These are phyloP conservation scores for Amniculicola lignicola DNA, from an alignment of 495 filamentous ascomycete species.

Conservation along the genomic window DNA sequence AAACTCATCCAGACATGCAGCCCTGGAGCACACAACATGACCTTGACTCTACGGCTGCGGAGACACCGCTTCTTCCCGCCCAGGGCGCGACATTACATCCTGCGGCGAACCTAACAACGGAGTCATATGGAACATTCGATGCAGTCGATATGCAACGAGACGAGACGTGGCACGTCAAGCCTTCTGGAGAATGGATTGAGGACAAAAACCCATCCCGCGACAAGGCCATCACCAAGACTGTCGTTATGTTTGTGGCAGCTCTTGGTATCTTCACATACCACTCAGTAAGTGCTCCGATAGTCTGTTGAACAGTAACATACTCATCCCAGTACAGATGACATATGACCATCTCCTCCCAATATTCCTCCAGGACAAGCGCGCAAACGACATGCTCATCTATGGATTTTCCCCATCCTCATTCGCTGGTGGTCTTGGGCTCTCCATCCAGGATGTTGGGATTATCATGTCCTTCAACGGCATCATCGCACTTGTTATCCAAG, in stretches of 20 bases:
- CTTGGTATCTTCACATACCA: conserved; percentile 84
- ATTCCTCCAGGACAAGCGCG: conserved; percentile 69
- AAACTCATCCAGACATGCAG: conserved; percentile 79
- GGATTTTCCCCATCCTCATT: conserved; percentile 44
- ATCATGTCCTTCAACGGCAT: conserved; percentile 76
- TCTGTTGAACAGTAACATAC: background rate
- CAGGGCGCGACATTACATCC: conserved; percentile 67
- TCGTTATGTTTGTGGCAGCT: conserved; percentile 66
- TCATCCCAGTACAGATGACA: conserved; percentile 54
- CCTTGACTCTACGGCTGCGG: conserved; percentile 54
- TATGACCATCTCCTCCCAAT: conserved; percentile 83
- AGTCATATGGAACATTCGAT: conserved; percentile 78
- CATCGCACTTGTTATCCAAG: conserved; percentile 77
- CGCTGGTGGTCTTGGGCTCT: conserved; percentile 71
- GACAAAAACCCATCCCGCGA: conserved; percentile 19
- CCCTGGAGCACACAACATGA: conserved; percentile 53
- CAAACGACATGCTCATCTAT: conserved; percentile 32
- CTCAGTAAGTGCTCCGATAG: conserved; percentile 40
- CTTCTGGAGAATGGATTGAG: conserved; percentile 43
- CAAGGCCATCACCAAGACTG: conserved; percentile 61
- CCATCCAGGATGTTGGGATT: conserved; percentile 68
- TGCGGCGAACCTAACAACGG: conserved; percentile 64
- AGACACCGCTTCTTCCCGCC: conserved; percentile 69
- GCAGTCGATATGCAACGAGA: conserved; percentile 51
- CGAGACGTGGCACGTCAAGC: conserved; percentile 49